Base-by-base conservation (phyloP, 176 grass and related monocot genomes). In the Guadua angustifolia region DNA sequence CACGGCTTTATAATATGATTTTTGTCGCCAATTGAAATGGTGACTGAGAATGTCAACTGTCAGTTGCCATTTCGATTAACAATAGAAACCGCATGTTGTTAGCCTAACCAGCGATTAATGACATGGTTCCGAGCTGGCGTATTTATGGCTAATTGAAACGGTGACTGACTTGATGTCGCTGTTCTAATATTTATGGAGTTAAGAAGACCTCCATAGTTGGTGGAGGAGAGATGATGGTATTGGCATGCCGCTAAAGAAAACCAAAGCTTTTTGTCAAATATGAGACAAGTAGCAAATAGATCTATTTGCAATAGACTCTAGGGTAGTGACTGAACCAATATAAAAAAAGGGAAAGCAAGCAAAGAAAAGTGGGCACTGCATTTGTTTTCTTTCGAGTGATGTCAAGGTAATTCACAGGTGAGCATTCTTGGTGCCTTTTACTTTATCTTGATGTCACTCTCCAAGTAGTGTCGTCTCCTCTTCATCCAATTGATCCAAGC, bases 291-390 rank as follows among this genome's bases (percentile, higher is more conserved):
- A 56, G 80, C 77, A 70, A 59, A 75, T 84, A 84, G 5, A 84
- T 83, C 1, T 84, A 84, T 63, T 83, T 21, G 60, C 80, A 69
- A 44, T 80, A 75, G 51, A 62, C 84, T 87, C 61, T 71, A 69
- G 65, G 80, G 53, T 86, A 87, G 89, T 84, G 89, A 90, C 80
- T n/a, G 62, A 90, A 90, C 44, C 62, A 87, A 64, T 84, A 84
- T 11, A 84, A 69, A 52, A 87, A 56, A 45, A 22, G 79, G 52
- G 15, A 87, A 80, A 85, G 80, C 29, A 29, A 55, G 74, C 46
- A 66, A 12, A 53, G 52, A 47, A 74, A 84, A 75, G 74, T 57
- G 89, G 43, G 53, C 66, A 39, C 19, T 75, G 32, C 84, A 80
- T 75, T 80, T 84, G 14, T 75, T 83, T 79, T 83, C 63, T 79